Evolutionary conservation across 1,284 basidiomycete species (phyloP).

Genomic region (Melampsora larici-populina): DNA sequence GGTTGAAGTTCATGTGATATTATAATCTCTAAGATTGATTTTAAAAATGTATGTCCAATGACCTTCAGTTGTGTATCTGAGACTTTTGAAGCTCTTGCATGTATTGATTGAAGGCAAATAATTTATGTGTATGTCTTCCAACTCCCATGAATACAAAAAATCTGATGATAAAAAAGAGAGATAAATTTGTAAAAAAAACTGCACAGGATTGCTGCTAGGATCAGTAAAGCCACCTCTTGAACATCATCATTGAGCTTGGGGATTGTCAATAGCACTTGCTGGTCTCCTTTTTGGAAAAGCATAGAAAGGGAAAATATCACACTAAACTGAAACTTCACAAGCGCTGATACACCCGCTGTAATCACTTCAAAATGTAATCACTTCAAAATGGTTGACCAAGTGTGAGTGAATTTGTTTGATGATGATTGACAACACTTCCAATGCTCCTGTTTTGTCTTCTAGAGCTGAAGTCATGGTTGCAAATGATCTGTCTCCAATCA

Average conservation of each 20-base stretch:
- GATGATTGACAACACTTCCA: conserved; percentile 10
- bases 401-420: no score
- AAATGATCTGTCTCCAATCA: conserved; percentile 34
- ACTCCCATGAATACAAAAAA: no score
- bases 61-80: no score
- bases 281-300: no score
- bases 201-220: conserved; percentile 27
- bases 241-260: conserved; percentile 36
- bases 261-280: no score
- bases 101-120: no score
- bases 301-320: neutral
- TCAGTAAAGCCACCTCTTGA: conserved; percentile 16
- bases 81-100: no score
- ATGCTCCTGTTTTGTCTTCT: conserved; percentile 34
- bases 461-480: conserved; percentile 24
- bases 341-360: conserved; percentile 23
- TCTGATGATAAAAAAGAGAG: no score
- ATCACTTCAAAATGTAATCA: conserved; percentile 40
- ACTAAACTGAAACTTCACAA: conserved; percentile 39
- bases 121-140: no score
- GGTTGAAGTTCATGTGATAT: no score
- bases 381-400: conserved; percentile 4
- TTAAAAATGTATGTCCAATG: no score
- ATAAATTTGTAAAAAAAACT: neutral
- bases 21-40: no score